These are phyloP conservation scores for Puccinia sorghi DNA, from an alignment of 1,284 basidiomycete genomes.

Conservation along the genomic window DNA sequence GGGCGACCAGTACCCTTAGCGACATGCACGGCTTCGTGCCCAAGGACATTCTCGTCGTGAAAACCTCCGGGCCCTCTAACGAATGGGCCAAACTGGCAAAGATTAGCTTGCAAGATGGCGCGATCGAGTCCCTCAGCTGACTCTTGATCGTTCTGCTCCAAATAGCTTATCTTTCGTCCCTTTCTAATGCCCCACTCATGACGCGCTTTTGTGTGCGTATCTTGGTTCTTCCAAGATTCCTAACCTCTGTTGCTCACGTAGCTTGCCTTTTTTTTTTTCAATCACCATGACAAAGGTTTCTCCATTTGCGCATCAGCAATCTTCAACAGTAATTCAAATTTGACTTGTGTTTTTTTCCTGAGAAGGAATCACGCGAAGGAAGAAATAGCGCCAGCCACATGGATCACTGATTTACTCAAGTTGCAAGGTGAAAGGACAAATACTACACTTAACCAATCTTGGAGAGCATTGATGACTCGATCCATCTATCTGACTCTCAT, in stretches of 20 bases:
- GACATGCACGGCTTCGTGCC: slow-evolving; percentile 21
- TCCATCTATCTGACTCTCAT: no score
- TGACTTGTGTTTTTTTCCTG: no score
- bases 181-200: background rate
- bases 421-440: no score
- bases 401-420: no score
- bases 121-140: slow-evolving; percentile 13
- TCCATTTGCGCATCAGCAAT: no score
- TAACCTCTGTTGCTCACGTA: background rate
- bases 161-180: background rate
- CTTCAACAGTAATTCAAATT: no score
- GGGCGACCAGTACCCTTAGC: background rate
- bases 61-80: slow-evolving; percentile 21
- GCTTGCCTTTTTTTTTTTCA: background rate
- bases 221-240: background rate
- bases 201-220: background rate
- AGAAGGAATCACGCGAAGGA: no score
- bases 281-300: no score
- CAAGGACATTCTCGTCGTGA: slow-evolving; percentile 28
- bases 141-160: background rate
- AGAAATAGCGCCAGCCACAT: no score
- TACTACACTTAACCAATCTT: no score
- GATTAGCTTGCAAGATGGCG: slow-evolving; percentile 26
- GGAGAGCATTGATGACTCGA: no score
- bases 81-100: slow-evolving; percentile 22